phyloP scores from a whole-genome alignment of 768 basidiomycete species.

The Lactarius hatsudake region DNA sequence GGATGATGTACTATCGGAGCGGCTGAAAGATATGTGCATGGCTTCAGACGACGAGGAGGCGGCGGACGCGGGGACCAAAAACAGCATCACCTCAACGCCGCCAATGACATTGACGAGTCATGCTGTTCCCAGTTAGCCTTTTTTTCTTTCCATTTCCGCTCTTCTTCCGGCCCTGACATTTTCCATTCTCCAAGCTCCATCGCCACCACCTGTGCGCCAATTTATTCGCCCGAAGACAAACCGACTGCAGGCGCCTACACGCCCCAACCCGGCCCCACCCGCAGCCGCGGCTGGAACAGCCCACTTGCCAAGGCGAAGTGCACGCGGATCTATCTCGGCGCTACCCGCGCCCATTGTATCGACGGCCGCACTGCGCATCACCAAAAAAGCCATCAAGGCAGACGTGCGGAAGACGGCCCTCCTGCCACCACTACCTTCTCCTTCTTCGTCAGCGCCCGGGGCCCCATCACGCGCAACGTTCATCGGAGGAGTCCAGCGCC shows the following conservation, averaged over 20 bases:
- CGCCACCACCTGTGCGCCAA: conserved; percentile 8
- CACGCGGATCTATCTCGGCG: conserved; percentile 13
- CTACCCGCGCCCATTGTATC: conserved; percentile 6
- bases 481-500: conserved; percentile 20
- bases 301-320: not conserved
- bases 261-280: not conserved
- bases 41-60: conserved; percentile 11
- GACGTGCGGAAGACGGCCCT: not conserved
- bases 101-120: not conserved
- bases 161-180: not conserved
- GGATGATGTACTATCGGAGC: conserved; percentile 12
- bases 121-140: conserved; percentile 1
- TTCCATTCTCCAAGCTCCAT: not conserved
- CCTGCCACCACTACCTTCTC: not conserved
- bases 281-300: not conserved
- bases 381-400: conserved; percentile 2
- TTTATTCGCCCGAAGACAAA: conserved; percentile 10
- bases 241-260: not conserved
- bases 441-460: not conserved
- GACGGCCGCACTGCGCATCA: not conserved
- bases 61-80: not conserved
- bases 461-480: not conserved
- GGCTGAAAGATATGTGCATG: conserved; percentile 20
- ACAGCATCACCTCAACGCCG: conserved; percentile 2
- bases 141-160: not conserved